These are phyloP conservation scores for Tricholoma furcatifolium DNA, from an alignment of 768 basidiomycete genomes.

Conservation along the genomic window DNA sequence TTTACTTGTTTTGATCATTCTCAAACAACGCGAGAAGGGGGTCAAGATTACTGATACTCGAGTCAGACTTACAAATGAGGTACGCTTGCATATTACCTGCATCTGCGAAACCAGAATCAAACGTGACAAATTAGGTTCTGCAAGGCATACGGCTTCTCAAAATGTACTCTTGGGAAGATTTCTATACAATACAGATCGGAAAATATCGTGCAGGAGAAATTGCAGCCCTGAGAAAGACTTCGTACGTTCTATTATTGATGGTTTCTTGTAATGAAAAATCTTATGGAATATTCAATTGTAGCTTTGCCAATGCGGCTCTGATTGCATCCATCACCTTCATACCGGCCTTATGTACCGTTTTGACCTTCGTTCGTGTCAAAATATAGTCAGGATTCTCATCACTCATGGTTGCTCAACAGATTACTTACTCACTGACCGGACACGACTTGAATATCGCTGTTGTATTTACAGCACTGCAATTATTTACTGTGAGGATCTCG, in stretches of 20 bases:
- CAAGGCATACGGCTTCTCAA: conserved; percentile 70
- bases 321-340: conserved; percentile 48
- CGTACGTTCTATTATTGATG: conserved; percentile 26
- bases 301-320: conserved; percentile 34
- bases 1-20: conserved; percentile 50
- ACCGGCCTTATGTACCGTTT: conserved; percentile 48
- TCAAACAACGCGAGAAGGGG: conserved; percentile 50
- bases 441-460: conserved; percentile 52
- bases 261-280: not conserved
- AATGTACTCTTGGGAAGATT: conserved; percentile 58
- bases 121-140: conserved; percentile 38
- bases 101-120: conserved; percentile 3
- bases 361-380: conserved; percentile 45
- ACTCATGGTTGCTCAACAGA: conserved; percentile 30
- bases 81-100: conserved; percentile 14
- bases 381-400: not conserved
- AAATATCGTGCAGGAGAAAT: conserved; percentile 39
- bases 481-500: conserved; percentile 48
- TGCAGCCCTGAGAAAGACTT: conserved; percentile 33
- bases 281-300: conserved; percentile 17
- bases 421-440: conserved; percentile 60
- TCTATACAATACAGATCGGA: conserved; percentile 44
- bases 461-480: conserved; percentile 57
- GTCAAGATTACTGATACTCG: conserved; percentile 68
- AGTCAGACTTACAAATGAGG: conserved; percentile 63